Evolutionary conservation across 148 eudicot genomes (phyloP).

Genomic region (Silene conica): DNA sequence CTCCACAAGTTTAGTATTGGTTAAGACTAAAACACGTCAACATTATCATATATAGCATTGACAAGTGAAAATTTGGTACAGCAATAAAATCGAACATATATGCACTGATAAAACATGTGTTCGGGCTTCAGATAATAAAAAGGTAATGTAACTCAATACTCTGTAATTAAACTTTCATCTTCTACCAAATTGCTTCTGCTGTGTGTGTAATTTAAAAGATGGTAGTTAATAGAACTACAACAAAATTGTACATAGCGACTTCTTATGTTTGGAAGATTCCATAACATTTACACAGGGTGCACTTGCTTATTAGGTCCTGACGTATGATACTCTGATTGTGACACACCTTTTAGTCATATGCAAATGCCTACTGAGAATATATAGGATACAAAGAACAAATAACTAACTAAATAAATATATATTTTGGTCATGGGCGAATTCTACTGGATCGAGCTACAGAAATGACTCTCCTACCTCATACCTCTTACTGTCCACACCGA

Average conservation of each 20-base stretch:
- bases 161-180: background rate
- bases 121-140: background rate
- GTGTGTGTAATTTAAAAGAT: conserved; percentile 1
- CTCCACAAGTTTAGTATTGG: background rate
- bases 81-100: background rate
- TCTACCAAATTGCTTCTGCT: background rate
- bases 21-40: background rate
- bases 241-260: background rate
- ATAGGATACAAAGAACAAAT: background rate
- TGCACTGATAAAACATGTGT: background rate
- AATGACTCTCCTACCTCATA: background rate
- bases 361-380: background rate
- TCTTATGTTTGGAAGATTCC: background rate
- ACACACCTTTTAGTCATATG: background rate
- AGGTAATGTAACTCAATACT: background rate
- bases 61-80: background rate
- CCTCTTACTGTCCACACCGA: too few relatives aligned
- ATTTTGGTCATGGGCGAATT: background rate
- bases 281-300: background rate
- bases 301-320: background rate
- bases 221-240: background rate
- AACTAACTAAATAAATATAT: background rate
- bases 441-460: background rate
- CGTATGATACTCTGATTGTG: background rate
- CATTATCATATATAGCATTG: background rate